Evolutionary conservation across 108 stramenopile species (phyloP).

Genomic region (Pseudonitzschia multistriata): DNA sequence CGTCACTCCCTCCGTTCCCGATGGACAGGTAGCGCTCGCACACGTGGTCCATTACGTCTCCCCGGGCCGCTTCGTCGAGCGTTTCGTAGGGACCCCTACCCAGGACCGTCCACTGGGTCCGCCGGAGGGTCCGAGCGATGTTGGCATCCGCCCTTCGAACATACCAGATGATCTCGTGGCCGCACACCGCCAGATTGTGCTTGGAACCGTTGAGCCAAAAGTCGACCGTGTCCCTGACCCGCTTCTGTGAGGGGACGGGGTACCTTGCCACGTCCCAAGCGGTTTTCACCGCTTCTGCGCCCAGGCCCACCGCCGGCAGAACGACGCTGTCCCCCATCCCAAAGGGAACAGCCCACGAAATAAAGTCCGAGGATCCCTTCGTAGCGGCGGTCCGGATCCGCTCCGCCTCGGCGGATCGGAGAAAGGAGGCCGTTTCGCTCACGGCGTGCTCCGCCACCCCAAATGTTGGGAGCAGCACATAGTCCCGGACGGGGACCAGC

Average conservation of each 20-base stretch:
- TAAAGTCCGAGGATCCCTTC: conserved; percentile 33
- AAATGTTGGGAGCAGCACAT: conserved; percentile 62
- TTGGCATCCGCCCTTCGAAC: conserved; percentile 57
- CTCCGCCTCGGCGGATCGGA: conserved; percentile 40
- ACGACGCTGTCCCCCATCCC: conserved; percentile 47
- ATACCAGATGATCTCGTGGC: conserved; percentile 50
- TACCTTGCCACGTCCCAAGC: conserved; percentile 56
- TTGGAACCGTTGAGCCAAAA: conserved; percentile 50
- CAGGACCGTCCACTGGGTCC: conserved; percentile 67
- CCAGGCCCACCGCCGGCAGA: conserved; percentile 42
- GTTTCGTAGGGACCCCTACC: conserved; percentile 63
- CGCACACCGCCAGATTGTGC: conserved; percentile 35
- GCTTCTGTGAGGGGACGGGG: conserved; percentile 50
- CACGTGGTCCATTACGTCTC: conserved; percentile 62
- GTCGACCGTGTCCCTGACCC: conserved; percentile 55
- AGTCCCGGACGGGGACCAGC: conserved; percentile 63
- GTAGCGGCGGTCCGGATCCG: conserved; percentile 13
- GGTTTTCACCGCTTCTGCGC: conserved; percentile 32
- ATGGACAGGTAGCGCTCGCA: conserved; percentile 59
- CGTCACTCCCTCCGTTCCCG: neutral
- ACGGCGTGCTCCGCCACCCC: conserved; percentile 41
- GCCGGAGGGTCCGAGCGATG: conserved; percentile 52
- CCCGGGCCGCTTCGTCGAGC: conserved; percentile 42
- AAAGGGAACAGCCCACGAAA: conserved; percentile 45
- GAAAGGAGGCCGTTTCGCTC: conserved; percentile 39